These are phyloP conservation scores for Cyclospora cayetanensis DNA, from an alignment of 169 alveolate species.

Conservation along the genomic window DNA sequence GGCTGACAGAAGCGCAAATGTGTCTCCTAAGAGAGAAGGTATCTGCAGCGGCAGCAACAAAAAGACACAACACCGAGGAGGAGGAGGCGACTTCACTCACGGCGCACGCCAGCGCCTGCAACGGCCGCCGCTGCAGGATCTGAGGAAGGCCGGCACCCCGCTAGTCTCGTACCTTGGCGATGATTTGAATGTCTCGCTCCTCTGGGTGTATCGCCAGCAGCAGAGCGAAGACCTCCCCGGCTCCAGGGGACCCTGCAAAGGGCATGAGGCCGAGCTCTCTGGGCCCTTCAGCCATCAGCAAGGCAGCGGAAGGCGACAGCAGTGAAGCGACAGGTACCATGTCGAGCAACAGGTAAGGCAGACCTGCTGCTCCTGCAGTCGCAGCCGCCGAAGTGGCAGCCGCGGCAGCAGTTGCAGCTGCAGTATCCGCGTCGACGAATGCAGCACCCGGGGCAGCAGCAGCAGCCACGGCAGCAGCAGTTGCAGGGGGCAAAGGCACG, in stretches of 20 bases:
- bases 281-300: not conserved
- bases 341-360: slow-evolving; percentile 32
- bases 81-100: not conserved
- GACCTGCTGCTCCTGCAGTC: slow-evolving; percentile 9
- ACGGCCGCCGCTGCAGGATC: not conserved
- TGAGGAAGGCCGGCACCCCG: not conserved
- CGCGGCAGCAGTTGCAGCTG: not conserved
- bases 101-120: not conserved
- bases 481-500: not conserved
- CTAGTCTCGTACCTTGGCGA: slow-evolving; percentile 11
- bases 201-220: slow-evolving; percentile 26
- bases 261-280: not conserved
- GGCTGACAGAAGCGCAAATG: not conserved
- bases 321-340: not conserved
- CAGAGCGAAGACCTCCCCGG: not conserved
- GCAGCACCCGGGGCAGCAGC: slow-evolving; percentile 8
- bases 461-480: slow-evolving; percentile 42
- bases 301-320: slow-evolving; percentile 32
- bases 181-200: not conserved
- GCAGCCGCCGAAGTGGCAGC: not conserved
- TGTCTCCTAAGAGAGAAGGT: slow-evolving; percentile 4
- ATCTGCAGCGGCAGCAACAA: slow-evolving; percentile 43
- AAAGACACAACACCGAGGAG: not conserved
- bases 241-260: slow-evolving; percentile 6
- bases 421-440: not conserved